These are phyloP conservation scores for Diaporthe ampelina DNA, from an alignment of 2,329 filamentous ascomycete genomes.

Conservation along the genomic window DNA sequence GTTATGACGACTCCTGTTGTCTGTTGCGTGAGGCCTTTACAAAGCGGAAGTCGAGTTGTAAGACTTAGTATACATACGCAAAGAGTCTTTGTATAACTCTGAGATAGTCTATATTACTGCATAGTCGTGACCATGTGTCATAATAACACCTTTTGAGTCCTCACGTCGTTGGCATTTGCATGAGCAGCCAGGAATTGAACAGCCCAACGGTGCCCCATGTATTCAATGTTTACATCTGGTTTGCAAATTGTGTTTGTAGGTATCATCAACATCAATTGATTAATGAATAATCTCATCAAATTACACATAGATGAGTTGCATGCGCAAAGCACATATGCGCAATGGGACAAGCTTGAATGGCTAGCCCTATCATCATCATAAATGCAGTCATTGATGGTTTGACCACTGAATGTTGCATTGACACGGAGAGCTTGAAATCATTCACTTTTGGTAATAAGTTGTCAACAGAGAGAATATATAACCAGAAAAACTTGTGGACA, in stretches of 20 bases:
- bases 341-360: neutral
- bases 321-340: too few species aligned
- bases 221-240: neutral
- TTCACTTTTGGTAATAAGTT: too few species aligned
- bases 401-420: neutral
- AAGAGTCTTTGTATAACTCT: neutral
- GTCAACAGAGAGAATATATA: neutral
- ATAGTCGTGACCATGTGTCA: neutral
- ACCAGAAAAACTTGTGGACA: neutral
- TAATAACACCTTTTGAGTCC: neutral
- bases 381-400: neutral
- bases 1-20: too few species aligned
- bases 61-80: neutral
- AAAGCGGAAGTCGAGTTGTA: neutral
- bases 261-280: too few species aligned
- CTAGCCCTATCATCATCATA: neutral
- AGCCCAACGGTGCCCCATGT: too few species aligned
- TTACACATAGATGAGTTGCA: too few species aligned
- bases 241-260: accelerated
- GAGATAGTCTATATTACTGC: neutral
- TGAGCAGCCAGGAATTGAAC: too few species aligned
- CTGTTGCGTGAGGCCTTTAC: neutral
- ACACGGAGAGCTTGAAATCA: too few species aligned
- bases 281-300: accelerated
- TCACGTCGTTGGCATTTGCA: neutral